phyloP scores from a whole-genome alignment of 805 yeast species.

The Cyberlindnera sargentensis region DNA sequence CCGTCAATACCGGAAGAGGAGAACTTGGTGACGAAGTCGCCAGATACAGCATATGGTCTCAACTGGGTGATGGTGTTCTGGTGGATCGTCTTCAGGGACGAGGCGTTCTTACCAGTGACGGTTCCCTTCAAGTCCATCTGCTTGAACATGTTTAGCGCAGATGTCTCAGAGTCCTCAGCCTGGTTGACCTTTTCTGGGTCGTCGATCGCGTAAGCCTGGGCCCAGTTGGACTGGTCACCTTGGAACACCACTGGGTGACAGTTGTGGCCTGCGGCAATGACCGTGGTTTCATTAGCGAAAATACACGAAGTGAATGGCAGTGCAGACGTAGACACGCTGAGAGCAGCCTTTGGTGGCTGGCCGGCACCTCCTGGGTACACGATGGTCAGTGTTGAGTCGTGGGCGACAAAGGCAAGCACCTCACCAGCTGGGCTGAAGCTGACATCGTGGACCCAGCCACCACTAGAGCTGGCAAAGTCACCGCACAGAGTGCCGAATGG shows the following conservation, averaged over 20 bases:
- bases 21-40: slow-evolving; percentile 42
- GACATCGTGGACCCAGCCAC: slow-evolving; percentile 91
- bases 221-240: slow-evolving; percentile 61
- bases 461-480: slow-evolving; percentile 60
- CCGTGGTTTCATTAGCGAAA: slow-evolving; percentile 58
- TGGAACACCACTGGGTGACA: slow-evolving; percentile 83
- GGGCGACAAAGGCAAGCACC: slow-evolving; percentile 73
- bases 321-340: slow-evolving; percentile 54
- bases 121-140: slow-evolving; percentile 94
- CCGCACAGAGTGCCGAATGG: slow-evolving; percentile 93
- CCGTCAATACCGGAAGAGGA: slow-evolving; percentile 89
- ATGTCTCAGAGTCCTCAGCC: slow-evolving; percentile 48
- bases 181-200: slow-evolving; percentile 49
- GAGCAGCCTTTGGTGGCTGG: slow-evolving; percentile 53
- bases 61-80: slow-evolving; percentile 81
- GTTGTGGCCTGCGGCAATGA: slow-evolving; percentile 88
- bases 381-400: slow-evolving; percentile 77
- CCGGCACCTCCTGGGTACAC: slow-evolving; percentile 71
- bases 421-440: slow-evolving; percentile 77
- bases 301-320: slow-evolving; percentile 76
- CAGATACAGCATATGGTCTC: slow-evolving; percentile 37
- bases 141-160: slow-evolving; percentile 88
- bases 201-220: slow-evolving; percentile 40
- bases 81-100: slow-evolving; percentile 67
- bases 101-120: slow-evolving; percentile 36